phyloP scores from a whole-genome alignment of 805 yeast genomes.

The Barnettozyma sp. region DNA sequence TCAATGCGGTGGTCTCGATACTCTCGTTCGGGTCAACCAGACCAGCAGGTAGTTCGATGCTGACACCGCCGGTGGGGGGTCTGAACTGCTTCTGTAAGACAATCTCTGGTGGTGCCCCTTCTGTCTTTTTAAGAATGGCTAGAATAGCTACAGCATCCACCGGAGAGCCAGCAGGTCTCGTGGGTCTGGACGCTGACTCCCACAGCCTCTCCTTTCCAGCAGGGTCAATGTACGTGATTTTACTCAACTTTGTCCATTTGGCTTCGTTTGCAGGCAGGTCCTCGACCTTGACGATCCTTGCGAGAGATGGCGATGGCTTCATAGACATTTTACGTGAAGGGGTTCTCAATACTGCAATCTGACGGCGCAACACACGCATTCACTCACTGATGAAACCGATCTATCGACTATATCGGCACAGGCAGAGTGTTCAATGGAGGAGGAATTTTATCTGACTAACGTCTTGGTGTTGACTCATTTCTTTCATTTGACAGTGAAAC shows the following conservation, averaged over 20 bases:
- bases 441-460: no score
- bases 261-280: slow-evolving; percentile 40
- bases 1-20: slow-evolving; percentile 69
- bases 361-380: neutral
- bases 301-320: slow-evolving; percentile 32
- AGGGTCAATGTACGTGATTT: slow-evolving; percentile 67
- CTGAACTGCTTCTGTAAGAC: slow-evolving; percentile 82
- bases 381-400: no score
- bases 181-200: slow-evolving; percentile 71
- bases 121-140: slow-evolving; percentile 53
- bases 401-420: no score
- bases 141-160: slow-evolving; percentile 91
- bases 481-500: no score
- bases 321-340: slow-evolving; percentile 10
- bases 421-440: no score
- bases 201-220: slow-evolving; percentile 65
- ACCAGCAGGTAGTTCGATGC: slow-evolving; percentile 95
- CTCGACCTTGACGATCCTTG: slow-evolving; percentile 27
- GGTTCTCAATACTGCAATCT: neutral
- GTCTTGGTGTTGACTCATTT: no score
- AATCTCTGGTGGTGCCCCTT: slow-evolving; percentile 35
- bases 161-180: slow-evolving; percentile 29
- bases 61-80: slow-evolving; percentile 84
- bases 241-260: slow-evolving; percentile 61
- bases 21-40: slow-evolving; percentile 79